phyloP scores from a whole-genome alignment of 305 asterid genomes.

The Fraxinus dipetala region DNA sequence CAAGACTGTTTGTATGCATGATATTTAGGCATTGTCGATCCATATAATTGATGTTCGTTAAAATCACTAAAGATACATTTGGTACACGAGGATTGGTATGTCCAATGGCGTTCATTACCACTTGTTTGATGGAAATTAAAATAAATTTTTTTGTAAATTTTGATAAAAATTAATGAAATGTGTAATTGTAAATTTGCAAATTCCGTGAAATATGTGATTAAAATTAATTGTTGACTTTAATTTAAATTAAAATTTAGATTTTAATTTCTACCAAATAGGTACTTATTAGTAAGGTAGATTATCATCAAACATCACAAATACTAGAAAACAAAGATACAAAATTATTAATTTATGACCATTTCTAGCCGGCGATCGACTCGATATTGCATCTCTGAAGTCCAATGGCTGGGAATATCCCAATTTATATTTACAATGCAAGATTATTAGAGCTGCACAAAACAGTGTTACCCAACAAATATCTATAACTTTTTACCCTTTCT shows the following conservation, averaged over 20 bases:
- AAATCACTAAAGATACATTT: background rate
- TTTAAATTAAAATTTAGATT: too few species aligned
- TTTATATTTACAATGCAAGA: constrained; percentile 46
- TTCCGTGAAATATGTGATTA: too few species aligned
- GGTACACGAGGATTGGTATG: background rate
- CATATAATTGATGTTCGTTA: background rate
- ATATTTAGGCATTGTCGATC: background rate
- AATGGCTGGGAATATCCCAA: constrained; percentile 38
- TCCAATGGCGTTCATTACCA: background rate
- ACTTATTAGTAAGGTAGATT: background rate
- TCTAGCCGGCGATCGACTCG: background rate
- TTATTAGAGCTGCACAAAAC: constrained; percentile 44
- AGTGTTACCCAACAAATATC: constrained; percentile 50
- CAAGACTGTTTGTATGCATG: background rate
- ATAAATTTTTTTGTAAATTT: too few species aligned
- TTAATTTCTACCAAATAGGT: too few species aligned
- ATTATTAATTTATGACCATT: background rate
- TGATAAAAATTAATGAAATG: too few species aligned
- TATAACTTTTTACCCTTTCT: constrained; percentile 34
- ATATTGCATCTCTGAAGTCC: background rate
- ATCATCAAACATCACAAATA: background rate
- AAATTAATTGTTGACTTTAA: too few species aligned
- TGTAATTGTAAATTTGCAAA: too few species aligned
- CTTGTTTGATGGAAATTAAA: too few species aligned
- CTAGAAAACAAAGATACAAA: background rate